These are phyloP conservation scores for Hypericum perforatum DNA, from an alignment of 345 rosid genomes.

Conservation along the genomic window DNA sequence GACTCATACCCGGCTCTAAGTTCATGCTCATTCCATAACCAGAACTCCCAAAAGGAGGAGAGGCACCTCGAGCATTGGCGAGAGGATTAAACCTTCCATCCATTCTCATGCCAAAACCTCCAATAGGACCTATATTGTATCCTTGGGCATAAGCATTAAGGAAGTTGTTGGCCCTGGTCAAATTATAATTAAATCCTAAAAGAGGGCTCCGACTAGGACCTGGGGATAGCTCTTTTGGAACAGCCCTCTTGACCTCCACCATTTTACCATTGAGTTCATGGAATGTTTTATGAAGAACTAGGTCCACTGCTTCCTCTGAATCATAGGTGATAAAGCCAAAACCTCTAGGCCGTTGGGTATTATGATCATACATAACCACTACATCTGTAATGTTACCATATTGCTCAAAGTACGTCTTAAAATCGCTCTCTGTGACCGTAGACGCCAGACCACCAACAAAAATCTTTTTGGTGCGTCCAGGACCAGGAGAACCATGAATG, in stretches of 20 bases:
- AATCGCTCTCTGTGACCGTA: conserved; percentile 56
- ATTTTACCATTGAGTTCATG: conserved; percentile 94
- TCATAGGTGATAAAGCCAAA: conserved; percentile 96
- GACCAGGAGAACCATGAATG: conserved; percentile 53
- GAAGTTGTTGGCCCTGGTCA: conserved; percentile 53
- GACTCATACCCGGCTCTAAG: conserved; percentile 55
- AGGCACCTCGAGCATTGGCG: conserved; percentile 48
- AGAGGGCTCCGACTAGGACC: conserved; percentile 62
- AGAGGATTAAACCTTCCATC: conserved; percentile 77
- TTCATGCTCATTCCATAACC: conserved; percentile 65
- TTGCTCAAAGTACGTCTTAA: conserved; percentile 78
- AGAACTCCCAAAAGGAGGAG: conserved; percentile 41
- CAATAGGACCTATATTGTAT: conserved; percentile 42
- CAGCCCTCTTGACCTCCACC: conserved; percentile 98
- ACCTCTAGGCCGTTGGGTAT: conserved; percentile 96
- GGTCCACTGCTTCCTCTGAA: conserved; percentile 83
- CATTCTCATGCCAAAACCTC: conserved; percentile 50
- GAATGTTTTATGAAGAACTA: conserved; percentile 77
- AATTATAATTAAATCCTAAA: conserved; percentile 47
- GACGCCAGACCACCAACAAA: conserved; percentile 91
- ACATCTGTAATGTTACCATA: conserved; percentile 80
- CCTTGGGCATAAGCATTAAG: conserved; percentile 65
- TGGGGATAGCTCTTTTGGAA: conserved; percentile 77
- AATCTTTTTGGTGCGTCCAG: conserved; percentile 63
- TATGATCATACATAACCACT: conserved; percentile 98